These are phyloP conservation scores for Paraphaeosphaeria minitans DNA, from an alignment of 2,329 filamentous ascomycete genomes.

Conservation along the genomic window DNA sequence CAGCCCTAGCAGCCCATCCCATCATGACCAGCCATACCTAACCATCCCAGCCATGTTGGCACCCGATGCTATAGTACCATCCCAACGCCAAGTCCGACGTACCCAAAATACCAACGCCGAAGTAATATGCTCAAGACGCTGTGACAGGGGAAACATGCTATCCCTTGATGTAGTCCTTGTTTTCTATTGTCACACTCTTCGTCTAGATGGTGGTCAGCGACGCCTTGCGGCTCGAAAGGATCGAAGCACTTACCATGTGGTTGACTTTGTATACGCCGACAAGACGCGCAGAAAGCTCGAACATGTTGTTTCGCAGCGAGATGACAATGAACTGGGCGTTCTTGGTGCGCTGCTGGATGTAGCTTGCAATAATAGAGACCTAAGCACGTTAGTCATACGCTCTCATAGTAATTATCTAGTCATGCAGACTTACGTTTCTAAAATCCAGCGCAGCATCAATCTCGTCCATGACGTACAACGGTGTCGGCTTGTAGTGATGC, in stretches of 20 bases:
- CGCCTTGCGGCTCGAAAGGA: neutral
- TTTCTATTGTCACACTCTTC: conserved; percentile 60
- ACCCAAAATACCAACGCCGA: conserved; percentile 4
- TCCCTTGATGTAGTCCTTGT: conserved; percentile 51
- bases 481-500: conserved; percentile 97
- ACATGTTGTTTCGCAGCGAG: conserved; percentile 98
- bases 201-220: conserved; percentile 47
- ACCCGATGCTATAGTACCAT: neutral
- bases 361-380: conserved; percentile 97
- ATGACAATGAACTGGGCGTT: conserved; percentile 99
- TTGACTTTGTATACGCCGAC: conserved; percentile 99
- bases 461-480: conserved; percentile 99
- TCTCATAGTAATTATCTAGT: neutral
- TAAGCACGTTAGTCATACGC: conserved; percentile 42
- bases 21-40: neutral
- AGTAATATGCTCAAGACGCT: neutral
- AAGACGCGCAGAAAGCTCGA: conserved; percentile 92
- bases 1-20: neutral
- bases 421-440: conserved; percentile 78
- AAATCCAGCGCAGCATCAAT: conserved; percentile 98
- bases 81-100: neutral
- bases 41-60: neutral
- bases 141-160: neutral
- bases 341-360: conserved; percentile 99
- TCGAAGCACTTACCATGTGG: conserved; percentile 70